Conservation (phyloP, 2,329 filamentous ascomycete species). For the Metarhizium guizhouense region DNA sequence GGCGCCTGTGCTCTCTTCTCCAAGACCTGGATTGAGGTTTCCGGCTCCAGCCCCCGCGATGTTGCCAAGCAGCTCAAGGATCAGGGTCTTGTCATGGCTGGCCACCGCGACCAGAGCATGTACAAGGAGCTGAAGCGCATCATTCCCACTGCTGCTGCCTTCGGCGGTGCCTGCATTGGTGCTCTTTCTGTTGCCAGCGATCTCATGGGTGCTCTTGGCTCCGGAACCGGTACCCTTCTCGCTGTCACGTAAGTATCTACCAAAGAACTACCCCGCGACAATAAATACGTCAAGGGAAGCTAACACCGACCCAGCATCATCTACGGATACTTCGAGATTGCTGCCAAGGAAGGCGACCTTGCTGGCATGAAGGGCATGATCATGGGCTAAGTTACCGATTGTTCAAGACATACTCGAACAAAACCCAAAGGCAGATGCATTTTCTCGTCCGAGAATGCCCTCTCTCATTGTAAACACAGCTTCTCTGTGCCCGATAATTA, state of each 20-base stretch:
- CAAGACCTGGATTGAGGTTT: slow-evolving; percentile 99
- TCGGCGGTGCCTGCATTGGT: slow-evolving; percentile 98
- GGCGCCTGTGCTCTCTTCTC: slow-evolving; percentile 96
- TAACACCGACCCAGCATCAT: slow-evolving; percentile 63
- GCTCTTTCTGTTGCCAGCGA: slow-evolving; percentile 92
- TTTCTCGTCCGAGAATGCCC: background rate
- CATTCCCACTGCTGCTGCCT: slow-evolving; percentile 94
- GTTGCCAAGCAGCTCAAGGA: slow-evolving; percentile 99
- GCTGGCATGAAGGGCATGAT: slow-evolving; percentile 69
- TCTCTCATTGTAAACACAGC: slow-evolving; percentile 1
- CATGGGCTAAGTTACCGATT: slow-evolving; percentile 45
- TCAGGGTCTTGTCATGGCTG: slow-evolving; percentile 98
- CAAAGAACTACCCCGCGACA: background rate
- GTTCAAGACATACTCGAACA: background rate
- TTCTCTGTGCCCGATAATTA: background rate
- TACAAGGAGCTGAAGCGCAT: slow-evolving; percentile 99
- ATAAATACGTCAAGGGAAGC: background rate
- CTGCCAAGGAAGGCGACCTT: slow-evolving; percentile 96
- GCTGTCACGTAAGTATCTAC: slow-evolving; percentile 83
- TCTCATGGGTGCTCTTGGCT: slow-evolving; percentile 89
- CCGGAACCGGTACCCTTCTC: slow-evolving; percentile 93
- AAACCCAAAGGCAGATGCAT: background rate
- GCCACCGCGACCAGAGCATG: slow-evolving; percentile 99
- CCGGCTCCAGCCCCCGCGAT: slow-evolving; percentile 91
- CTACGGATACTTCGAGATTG: slow-evolving; percentile 99